phyloP scores from a whole-genome alignment of 306 rosid species.

The Fragaria iinumae region DNA sequence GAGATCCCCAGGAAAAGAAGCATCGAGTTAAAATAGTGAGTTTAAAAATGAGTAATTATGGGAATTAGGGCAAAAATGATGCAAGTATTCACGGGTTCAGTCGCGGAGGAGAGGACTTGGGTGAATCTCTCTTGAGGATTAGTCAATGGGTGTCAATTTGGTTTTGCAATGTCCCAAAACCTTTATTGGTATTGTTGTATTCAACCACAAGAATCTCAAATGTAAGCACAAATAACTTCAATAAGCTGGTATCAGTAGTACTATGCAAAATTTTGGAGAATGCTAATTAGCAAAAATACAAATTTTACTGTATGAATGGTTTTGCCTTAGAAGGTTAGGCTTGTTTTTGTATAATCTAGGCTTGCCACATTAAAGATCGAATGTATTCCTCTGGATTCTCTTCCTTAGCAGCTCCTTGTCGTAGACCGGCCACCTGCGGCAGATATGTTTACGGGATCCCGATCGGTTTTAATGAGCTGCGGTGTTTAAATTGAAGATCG shows the following conservation, averaged over 20 bases:
- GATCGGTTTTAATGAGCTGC: too few species aligned
- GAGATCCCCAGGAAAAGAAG: slow-evolving; percentile 38
- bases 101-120: slow-evolving; percentile 29
- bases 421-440: too few species aligned
- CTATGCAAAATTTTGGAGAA: background rate
- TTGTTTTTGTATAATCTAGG: too few species aligned
- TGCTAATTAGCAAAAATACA: background rate
- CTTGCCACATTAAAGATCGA: too few species aligned
- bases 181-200: background rate
- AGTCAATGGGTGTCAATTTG: slow-evolving; percentile 13
- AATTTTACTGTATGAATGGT: background rate
- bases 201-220: background rate
- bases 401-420: too few species aligned
- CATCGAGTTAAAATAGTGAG: background rate
- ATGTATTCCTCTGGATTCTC: too few species aligned
- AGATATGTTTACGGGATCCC: too few species aligned
- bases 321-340: too few species aligned
- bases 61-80: slow-evolving; percentile 26
- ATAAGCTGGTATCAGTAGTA: background rate
- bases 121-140: slow-evolving; percentile 30
- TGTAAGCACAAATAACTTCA: background rate
- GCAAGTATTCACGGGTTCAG: slow-evolving; percentile 24
- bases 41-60: background rate
- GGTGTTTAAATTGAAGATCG: too few species aligned
- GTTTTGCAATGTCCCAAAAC: background rate